phyloP scores from a whole-genome alignment of 805 yeast genomes.

The Schizosaccharomyces lindneri region DNA sequence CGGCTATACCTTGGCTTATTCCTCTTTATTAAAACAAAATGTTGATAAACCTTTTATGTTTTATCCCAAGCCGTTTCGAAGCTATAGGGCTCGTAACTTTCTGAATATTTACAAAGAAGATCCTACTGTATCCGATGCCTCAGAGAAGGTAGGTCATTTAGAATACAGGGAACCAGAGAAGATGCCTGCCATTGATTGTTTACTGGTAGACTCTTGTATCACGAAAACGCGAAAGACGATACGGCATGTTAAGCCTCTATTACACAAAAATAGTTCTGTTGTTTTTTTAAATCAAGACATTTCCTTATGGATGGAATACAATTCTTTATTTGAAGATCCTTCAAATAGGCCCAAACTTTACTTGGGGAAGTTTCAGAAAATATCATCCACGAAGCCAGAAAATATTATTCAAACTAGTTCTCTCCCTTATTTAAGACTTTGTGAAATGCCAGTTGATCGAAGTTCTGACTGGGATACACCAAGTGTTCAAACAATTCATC shows the following conservation, averaged over 20 bases:
- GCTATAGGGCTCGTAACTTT: too few species aligned
- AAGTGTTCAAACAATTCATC: too few species aligned
- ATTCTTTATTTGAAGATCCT: neutral
- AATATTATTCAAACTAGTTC: neutral
- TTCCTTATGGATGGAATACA: neutral
- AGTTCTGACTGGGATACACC: too few species aligned
- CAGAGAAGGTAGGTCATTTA: too few species aligned
- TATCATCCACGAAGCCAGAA: neutral
- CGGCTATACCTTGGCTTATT: neutral
- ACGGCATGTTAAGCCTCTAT: neutral
- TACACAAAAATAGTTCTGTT: neutral
- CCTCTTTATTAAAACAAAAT: neutral
- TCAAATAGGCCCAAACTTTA: neutral
- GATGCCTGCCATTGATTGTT: neutral
- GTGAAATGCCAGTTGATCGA: too few species aligned
- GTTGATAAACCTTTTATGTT: neutral
- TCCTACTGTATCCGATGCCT: too few species aligned
- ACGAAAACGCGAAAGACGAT: neutral
- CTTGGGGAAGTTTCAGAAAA: neutral
- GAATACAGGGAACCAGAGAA: neutral
- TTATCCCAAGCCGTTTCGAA: too few species aligned
- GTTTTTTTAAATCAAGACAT: neutral
- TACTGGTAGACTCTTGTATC: neutral
- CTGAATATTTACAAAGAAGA: too few species aligned
- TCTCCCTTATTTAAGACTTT: too few species aligned